These are phyloP conservation scores for Nidularia pulvinata DNA, from an alignment of 768 basidiomycete species.

Conservation along the genomic window DNA sequence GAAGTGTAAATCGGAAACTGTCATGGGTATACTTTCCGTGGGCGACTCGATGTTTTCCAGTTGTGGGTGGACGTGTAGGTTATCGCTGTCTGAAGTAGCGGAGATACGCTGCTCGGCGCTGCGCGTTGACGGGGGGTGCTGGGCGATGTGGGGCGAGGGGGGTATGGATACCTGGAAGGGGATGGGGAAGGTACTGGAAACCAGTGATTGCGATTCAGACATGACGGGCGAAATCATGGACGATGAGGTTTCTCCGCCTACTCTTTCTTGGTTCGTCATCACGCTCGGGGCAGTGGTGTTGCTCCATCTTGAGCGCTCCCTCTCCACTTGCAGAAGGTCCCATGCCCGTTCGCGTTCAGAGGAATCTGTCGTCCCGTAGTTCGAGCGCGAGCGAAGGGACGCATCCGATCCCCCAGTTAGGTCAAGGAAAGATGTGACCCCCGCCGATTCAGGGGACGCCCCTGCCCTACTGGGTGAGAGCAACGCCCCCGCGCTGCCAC, in stretches of 20 bases:
- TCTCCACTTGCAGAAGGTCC: background rate
- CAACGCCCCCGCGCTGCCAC: background rate
- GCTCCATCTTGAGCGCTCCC: conserved; percentile 38
- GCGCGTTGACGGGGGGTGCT: conserved; percentile 12
- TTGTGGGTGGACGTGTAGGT: conserved; percentile 28
- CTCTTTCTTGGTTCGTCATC: conserved; percentile 8
- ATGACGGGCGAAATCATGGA: conserved; percentile 7
- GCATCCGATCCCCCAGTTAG: conserved; percentile 27
- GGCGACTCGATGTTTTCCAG: conserved; percentile 41
- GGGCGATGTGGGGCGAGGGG: conserved; percentile 33
- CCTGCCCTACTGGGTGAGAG: conserved; percentile 3
- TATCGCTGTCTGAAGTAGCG: conserved; percentile 8
- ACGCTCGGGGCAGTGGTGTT: conserved; percentile 31
- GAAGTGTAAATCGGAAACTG: conserved; percentile 54
- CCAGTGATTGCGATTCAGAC: conserved; percentile 12
- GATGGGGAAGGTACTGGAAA: conserved; percentile 37
- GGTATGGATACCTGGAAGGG: conserved; percentile 39
- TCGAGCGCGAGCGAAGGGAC: conserved; percentile 20
- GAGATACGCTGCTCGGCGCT: conserved; percentile 7
- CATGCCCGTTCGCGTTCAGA: background rate
- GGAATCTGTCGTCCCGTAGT: conserved; percentile 9
- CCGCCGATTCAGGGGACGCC: conserved; percentile 2
- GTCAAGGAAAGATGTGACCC: conserved; percentile 32
- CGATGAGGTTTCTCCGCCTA: background rate
- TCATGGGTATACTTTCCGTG: conserved; percentile 55